These are phyloP conservation scores for Boletales sp. DNA, from an alignment of 768 basidiomycete species.

Conservation along the genomic window DNA sequence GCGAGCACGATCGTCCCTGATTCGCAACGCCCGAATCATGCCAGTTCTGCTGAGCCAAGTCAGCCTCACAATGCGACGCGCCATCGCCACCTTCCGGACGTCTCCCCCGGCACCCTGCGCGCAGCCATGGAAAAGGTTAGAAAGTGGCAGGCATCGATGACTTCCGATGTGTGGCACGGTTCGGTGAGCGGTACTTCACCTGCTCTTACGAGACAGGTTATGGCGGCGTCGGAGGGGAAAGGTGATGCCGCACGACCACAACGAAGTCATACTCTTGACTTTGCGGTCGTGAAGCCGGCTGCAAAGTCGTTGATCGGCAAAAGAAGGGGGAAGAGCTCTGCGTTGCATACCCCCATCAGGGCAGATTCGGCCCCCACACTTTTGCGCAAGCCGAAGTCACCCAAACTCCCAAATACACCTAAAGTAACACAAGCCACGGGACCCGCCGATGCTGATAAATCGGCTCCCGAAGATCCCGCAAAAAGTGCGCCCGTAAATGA, in stretches of 20 bases:
- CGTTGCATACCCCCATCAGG: constrained; percentile 1
- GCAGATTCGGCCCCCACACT: constrained; percentile 8
- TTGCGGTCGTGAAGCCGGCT: constrained; percentile 42
- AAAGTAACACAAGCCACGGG: neutral
- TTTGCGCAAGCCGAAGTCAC: constrained; percentile 9
- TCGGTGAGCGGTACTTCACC: neutral
- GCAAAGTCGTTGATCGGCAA: constrained; percentile 24
- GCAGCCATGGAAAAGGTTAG: constrained; percentile 34
- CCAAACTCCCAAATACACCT: constrained; percentile 7
- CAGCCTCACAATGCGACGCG: constrained; percentile 1
- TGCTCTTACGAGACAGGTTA: constrained; percentile 5
- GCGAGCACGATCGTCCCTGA: constrained; percentile 1
- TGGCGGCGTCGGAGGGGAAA: constrained; percentile 5
- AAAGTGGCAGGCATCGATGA: constrained; percentile 33
- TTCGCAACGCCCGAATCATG: constrained; percentile 1
- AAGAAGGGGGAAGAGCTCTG: constrained; percentile 10
- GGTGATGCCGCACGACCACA: constrained; percentile 16
- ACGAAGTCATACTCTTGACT: constrained; percentile 33
- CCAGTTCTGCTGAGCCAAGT: neutral
- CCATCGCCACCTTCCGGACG: constrained; percentile 2
- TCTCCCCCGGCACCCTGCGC: constrained; percentile 25
- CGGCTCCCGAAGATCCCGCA: neutral
- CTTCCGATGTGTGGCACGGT: constrained; percentile 17
- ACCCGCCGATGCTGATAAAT: constrained; percentile 1
- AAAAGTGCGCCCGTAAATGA: constrained; percentile 4